phyloP scores from a whole-genome alignment of 148 eudicot species.

The Nyssa sinensis region DNA sequence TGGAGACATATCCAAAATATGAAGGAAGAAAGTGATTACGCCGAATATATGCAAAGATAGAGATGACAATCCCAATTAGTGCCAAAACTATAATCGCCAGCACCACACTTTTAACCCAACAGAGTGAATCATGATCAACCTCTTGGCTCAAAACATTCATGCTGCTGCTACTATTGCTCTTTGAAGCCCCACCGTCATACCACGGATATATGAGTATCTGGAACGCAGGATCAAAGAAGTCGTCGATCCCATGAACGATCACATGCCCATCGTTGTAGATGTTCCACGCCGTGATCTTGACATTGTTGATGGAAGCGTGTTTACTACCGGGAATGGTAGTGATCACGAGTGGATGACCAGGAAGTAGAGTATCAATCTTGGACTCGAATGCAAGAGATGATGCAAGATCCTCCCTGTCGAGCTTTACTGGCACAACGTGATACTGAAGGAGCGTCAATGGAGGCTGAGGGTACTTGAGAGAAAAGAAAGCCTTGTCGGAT shows the following conservation, averaged over 20 bases:
- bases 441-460: background rate
- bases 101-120: too few species aligned
- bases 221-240: conserved; percentile 1
- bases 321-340: background rate
- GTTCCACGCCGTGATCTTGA: too few species aligned
- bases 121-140: too few species aligned
- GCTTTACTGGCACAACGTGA: background rate
- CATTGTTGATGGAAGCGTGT: background rate
- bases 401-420: background rate
- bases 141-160: too few species aligned
- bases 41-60: too few species aligned
- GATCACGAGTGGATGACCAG: background rate
- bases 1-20: too few species aligned
- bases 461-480: too few species aligned
- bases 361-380: background rate
- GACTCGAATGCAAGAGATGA: background rate
- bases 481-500: too few species aligned
- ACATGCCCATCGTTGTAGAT: background rate
- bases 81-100: too few species aligned
- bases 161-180: background rate
- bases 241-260: background rate
- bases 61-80: too few species aligned
- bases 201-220: conserved; percentile 3
- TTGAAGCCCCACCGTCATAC: background rate
- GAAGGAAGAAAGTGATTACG: too few species aligned